phyloP scores from a whole-genome alignment of 2,329 filamentous ascomycete genomes.

The Arthroderma uncinatum region DNA sequence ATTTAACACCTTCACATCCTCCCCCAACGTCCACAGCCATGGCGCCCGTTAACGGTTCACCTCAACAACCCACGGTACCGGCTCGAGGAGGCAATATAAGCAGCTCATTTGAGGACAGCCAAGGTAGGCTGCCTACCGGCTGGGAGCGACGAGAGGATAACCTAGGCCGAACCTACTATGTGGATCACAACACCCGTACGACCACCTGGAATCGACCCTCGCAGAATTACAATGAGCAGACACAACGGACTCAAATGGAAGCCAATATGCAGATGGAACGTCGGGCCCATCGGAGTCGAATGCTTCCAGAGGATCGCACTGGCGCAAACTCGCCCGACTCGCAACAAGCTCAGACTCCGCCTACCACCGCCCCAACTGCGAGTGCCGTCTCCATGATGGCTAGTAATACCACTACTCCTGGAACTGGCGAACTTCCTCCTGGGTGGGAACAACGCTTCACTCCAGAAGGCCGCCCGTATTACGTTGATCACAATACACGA shows the following conservation, averaged over 20 bases:
- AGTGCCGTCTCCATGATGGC: slow-evolving; percentile 78
- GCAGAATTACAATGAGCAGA: slow-evolving; percentile 61
- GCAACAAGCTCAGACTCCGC: slow-evolving; percentile 29
- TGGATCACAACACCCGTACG: slow-evolving; percentile 92
- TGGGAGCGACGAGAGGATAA: slow-evolving; percentile 97
- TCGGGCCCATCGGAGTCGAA: slow-evolving; percentile 86
- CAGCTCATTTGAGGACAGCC: slow-evolving; percentile 92
- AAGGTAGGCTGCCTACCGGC: slow-evolving; percentile 79
- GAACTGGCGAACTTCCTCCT: slow-evolving; percentile 84
- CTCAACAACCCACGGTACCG: slow-evolving; percentile 27
- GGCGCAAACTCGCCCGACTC: slow-evolving; percentile 66
- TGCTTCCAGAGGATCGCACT: slow-evolving; percentile 87
- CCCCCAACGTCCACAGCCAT: slow-evolving; percentile 30
- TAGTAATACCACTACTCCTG: slow-evolving; percentile 85
- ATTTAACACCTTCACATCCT: slow-evolving; percentile 26
- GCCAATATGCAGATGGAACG: slow-evolving; percentile 88
- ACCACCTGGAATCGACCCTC: slow-evolving; percentile 93
- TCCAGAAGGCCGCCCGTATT: slow-evolving; percentile 88
- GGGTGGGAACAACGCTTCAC: slow-evolving; percentile 96
- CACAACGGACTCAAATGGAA: slow-evolving; percentile 69
- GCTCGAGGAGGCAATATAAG: slow-evolving; percentile 49
- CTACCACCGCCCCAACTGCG: slow-evolving; percentile 25
- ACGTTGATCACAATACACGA: slow-evolving; percentile 95
- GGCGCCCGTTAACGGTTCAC: slow-evolving; percentile 31
- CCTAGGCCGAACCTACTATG: slow-evolving; percentile 89